These are phyloP conservation scores for Eutrema yunnanense DNA, from an alignment of 345 rosid genomes.

Conservation along the genomic window DNA sequence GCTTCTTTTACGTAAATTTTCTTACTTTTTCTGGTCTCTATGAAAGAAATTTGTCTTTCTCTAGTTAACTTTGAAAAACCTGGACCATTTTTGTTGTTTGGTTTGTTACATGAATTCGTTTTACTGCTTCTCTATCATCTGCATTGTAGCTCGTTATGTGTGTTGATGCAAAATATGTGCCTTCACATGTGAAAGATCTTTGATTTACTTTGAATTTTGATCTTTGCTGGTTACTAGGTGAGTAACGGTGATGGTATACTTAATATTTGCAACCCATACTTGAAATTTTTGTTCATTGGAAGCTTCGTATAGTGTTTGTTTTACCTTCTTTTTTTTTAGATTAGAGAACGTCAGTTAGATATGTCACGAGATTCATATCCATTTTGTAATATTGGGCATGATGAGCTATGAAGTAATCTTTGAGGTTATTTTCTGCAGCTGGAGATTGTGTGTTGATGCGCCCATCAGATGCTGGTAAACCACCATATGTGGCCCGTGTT, in stretches of 20 bases:
- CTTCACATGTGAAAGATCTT: neutral
- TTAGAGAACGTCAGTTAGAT: neutral
- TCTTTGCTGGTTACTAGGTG: neutral
- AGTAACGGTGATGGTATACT: neutral
- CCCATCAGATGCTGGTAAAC: conserved; percentile 71
- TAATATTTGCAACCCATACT: neutral
- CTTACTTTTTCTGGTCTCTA: neutral
- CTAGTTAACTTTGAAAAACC: neutral
- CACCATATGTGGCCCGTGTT: conserved; percentile 77
- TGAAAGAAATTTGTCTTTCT: neutral
- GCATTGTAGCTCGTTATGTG: conserved; percentile 3
- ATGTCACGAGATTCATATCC: neutral
- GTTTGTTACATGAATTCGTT: neutral
- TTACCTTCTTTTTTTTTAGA: neutral
- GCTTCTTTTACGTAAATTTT: neutral
- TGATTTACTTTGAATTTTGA: neutral
- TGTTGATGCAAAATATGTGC: conserved; percentile 4
- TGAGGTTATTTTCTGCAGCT: conserved; percentile 35
- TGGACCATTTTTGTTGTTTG: neutral
- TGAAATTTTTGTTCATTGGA: neutral
- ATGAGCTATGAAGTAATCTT: conserved; percentile 11
- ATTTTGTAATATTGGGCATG: neutral
- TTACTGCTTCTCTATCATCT: neutral
- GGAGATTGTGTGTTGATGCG: conserved; percentile 86
- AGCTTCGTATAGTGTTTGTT: neutral